Conservation (phyloP, 768 basidiomycete species). For the Lentinula aciculospora region DNA sequence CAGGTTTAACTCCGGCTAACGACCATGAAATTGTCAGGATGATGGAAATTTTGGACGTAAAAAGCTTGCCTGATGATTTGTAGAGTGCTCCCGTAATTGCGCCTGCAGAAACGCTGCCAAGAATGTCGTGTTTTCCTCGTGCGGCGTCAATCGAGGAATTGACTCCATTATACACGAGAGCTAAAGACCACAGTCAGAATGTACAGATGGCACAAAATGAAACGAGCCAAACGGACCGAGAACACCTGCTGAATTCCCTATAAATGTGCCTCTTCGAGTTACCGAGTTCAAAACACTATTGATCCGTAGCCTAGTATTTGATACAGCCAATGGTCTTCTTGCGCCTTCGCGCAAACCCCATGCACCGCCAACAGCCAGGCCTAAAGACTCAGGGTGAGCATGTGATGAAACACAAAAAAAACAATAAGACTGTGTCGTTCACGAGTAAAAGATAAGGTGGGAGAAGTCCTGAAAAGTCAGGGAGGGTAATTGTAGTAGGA, state of each 20-base stretch:
- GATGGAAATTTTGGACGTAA: constrained; percentile 20
- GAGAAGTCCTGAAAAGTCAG: constrained; percentile 43
- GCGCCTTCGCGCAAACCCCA: constrained; percentile 97
- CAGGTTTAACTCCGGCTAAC: constrained; percentile 88
- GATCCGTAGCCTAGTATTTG: constrained; percentile 84
- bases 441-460: constrained; percentile 65
- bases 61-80: constrained; percentile 83
- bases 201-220: constrained; percentile 26
- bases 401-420: constrained; percentile 64
- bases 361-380: constrained; percentile 88
- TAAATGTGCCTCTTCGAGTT: constrained; percentile 93
- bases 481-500: constrained; percentile 32
- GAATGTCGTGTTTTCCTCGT: constrained; percentile 87
- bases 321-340: constrained; percentile 78
- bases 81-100: constrained; percentile 86
- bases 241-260: constrained; percentile 97
- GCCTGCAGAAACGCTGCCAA: constrained; percentile 90
- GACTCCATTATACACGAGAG: constrained; percentile 92
- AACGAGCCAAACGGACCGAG: constrained; percentile 64
- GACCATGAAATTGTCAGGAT: constrained; percentile 33
- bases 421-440: constrained; percentile 67
- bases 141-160: constrained; percentile 89
- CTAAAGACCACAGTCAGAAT: constrained; percentile 45
- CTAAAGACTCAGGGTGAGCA: constrained; percentile 67
- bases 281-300: constrained; percentile 96